These are phyloP conservation scores for Lolium multiflorum DNA, from an alignment of 176 grass and related monocot genomes.

Conservation along the genomic window DNA sequence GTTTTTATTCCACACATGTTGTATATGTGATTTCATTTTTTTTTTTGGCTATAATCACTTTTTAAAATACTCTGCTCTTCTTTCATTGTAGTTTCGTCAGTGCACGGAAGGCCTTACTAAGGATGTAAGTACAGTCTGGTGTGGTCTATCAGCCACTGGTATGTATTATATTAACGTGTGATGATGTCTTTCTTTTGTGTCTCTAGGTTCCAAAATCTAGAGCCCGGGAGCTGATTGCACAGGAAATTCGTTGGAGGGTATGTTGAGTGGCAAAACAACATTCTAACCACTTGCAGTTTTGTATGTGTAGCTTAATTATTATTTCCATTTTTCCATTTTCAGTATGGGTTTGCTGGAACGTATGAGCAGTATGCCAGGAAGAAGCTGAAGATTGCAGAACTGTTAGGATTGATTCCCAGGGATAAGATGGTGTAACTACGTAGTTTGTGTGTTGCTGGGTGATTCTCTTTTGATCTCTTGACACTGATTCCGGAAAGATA, in stretches of 20 bases:
- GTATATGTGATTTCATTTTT: neutral
- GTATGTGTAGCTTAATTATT: neutral
- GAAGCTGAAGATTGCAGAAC: constrained; percentile 9
- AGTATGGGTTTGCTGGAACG: neutral
- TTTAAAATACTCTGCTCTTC: neutral
- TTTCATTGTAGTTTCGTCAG: neutral
- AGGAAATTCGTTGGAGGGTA: constrained; percentile 1
- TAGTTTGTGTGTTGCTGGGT: neutral
- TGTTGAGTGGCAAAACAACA: neutral
- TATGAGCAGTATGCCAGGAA: neutral
- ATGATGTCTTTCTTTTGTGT: neutral
- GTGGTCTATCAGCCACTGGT: neutral
- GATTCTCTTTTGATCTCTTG: neutral
- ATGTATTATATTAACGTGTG: neutral
- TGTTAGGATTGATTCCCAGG: constrained; percentile 8
- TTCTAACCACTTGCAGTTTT: neutral
- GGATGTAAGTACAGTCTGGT: neutral
- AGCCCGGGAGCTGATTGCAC: neutral
- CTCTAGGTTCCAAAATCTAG: neutral
- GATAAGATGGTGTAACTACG: neutral
- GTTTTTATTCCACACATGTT: neutral
- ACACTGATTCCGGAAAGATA: neutral
- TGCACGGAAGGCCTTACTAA: neutral
- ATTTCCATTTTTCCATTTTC: neutral
- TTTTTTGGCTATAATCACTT: neutral